These are phyloP conservation scores for Neurospora sp. DNA, from an alignment of 495 filamentous ascomycete genomes.

Conservation along the genomic window DNA sequence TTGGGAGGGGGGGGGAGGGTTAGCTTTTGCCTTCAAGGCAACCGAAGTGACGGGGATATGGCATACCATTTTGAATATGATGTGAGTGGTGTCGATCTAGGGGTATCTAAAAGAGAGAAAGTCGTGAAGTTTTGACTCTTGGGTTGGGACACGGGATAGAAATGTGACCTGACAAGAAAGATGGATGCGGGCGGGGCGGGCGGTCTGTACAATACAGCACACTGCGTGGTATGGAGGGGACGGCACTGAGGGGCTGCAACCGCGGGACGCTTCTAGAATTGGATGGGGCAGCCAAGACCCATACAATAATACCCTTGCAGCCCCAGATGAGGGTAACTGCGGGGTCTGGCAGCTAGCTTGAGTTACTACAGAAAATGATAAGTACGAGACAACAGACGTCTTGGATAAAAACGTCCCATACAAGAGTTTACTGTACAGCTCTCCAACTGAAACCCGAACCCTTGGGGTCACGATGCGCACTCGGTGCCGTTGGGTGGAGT, in stretches of 20 bases:
- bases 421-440: background rate
- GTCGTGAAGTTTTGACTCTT: background rate
- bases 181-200: background rate
- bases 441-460: background rate
- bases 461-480: background rate
- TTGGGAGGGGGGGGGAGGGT: background rate
- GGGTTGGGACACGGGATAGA: background rate
- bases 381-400: too few species aligned
- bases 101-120: background rate
- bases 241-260: background rate
- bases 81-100: background rate
- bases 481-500: background rate
- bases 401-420: too few species aligned
- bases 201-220: background rate
- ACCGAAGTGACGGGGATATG: background rate
- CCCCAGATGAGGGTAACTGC: background rate
- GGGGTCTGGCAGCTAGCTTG: background rate
- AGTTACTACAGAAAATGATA: background rate
- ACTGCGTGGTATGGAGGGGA: background rate
- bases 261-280: background rate
- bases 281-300: background rate
- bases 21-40: background rate
- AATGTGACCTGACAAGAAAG: background rate
- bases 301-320: background rate
- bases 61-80: background rate